phyloP scores from a whole-genome alignment of 1,284 basidiomycete genomes.

The Afroboletus lepidellus region DNA sequence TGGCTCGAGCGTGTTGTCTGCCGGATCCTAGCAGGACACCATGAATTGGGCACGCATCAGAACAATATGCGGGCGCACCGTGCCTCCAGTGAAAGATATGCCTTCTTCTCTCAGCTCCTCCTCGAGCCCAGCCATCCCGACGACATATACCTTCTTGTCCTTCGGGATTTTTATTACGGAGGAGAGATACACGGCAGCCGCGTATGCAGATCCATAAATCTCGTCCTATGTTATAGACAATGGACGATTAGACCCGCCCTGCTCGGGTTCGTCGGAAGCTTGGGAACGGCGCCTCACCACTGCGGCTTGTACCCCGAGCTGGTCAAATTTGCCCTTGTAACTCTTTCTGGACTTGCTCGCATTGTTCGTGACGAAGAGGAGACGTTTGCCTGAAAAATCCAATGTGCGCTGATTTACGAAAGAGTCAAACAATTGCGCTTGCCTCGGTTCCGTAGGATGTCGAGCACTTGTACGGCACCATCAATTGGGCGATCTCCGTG shows the following conservation, averaged over 20 bases:
- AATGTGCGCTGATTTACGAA: neutral
- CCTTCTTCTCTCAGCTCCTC: slow-evolving; percentile 89
- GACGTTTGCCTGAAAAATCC: slow-evolving; percentile 65
- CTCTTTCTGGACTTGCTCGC: slow-evolving; percentile 89
- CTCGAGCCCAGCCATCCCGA: slow-evolving; percentile 91
- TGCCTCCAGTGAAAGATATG: slow-evolving; percentile 80
- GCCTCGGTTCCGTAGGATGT: slow-evolving; percentile 65
- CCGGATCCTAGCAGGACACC: slow-evolving; percentile 61
- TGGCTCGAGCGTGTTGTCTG: slow-evolving; percentile 73
- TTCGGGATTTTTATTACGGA: slow-evolving; percentile 86
- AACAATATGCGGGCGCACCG: slow-evolving; percentile 48
- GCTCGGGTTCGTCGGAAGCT: neutral
- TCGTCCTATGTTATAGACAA: slow-evolving; percentile 68
- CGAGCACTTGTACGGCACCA: slow-evolving; percentile 73
- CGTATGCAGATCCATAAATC: slow-evolving; percentile 94
- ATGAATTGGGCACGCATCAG: neutral
- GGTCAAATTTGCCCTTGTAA: slow-evolving; percentile 91
- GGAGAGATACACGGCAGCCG: slow-evolving; percentile 90
- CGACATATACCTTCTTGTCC: slow-evolving; percentile 94
- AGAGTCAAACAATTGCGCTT: slow-evolving; percentile 29
- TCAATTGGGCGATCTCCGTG: slow-evolving; percentile 81
- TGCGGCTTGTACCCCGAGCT: slow-evolving; percentile 81
- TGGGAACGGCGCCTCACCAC: slow-evolving; percentile 49
- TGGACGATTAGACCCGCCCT: neutral
- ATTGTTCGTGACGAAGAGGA: slow-evolving; percentile 97